Percentiles rank a stretch among this genome's conserved stretches.
Conservation (phyloP, 352 stramenopile genomes). For the Globisporangium solare region DNA sequence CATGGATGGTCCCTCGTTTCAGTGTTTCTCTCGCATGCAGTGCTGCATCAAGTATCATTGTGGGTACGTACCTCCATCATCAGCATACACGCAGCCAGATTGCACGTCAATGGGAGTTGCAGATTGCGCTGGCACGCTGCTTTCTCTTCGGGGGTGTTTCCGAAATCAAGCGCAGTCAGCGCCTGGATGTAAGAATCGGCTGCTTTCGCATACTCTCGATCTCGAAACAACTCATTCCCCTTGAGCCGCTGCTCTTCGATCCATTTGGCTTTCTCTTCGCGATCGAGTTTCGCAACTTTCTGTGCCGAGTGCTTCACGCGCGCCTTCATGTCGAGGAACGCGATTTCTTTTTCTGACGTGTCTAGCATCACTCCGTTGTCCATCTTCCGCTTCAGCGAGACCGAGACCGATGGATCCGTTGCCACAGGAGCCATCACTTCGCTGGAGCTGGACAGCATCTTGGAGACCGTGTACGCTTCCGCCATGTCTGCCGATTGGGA, state of each 20-base stretch:
- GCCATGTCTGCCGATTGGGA: slow-evolving; percentile 17
- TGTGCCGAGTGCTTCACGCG: slow-evolving; percentile 71
- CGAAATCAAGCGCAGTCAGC: slow-evolving; percentile 66
- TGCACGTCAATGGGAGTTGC: slow-evolving; percentile 76
- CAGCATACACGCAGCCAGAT: slow-evolving; percentile 70
- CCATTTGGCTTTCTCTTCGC: slow-evolving; percentile 39
- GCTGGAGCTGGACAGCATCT: slow-evolving; percentile 82
- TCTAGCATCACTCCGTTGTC: slow-evolving; percentile 82
- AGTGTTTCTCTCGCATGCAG: background rate
- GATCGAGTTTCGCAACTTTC: slow-evolving; percentile 34
- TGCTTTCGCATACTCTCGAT: slow-evolving; percentile 36
- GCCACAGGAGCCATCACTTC: slow-evolving; percentile 67
- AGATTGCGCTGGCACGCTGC: slow-evolving; percentile 35
- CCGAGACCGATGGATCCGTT: slow-evolving; percentile 32
- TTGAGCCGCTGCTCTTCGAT: slow-evolving; percentile 29
- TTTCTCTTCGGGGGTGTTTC: slow-evolving; percentile 27
- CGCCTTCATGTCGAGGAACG: slow-evolving; percentile 67
- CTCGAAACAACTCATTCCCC: slow-evolving; percentile 55
- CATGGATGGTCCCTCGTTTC: background rate
- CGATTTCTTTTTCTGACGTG: slow-evolving; percentile 67
- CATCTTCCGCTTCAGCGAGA: slow-evolving; percentile 65
- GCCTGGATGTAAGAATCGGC: slow-evolving; percentile 68
- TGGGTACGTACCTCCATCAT: slow-evolving; percentile 47
- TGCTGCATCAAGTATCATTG: background rate
- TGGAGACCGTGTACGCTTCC: slow-evolving; percentile 78